Base-by-base conservation (phyloP, 208 protist species). In the Lotmaria passim region DNA sequence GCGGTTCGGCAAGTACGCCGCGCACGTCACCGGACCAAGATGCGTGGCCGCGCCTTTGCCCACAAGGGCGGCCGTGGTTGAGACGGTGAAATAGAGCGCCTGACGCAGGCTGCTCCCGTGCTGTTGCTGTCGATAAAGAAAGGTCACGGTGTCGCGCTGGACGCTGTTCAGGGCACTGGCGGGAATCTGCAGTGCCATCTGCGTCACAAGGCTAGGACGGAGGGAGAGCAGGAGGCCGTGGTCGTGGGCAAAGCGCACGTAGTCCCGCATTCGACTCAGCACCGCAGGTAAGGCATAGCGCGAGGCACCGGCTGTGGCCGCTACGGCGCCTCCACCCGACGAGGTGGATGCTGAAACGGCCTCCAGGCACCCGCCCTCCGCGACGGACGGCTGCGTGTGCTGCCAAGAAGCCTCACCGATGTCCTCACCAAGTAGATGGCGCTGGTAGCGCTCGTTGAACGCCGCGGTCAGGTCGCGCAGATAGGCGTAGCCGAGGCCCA, bases 241-340 rank as follows among this genome's bases (percentile, higher is more conserved):
- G n/a, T 79, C 55, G 30, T 83, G 80, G n/a, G 84, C 77, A 64
- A 93, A 93, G 63, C 87, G 90, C 44, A 93, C 79, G 72, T 89
- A 93, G 50, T 90, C 83, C 1, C 81, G 85, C 48, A 86, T 69
- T 21, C 86, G 83, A 11, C 52, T 48, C 19, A 90, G 53, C 48
- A 73, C 77, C 11, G 55, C 59, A 3, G 72, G 81, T 36, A 82
- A 53, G 33, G 51, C 46, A 15, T 50, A 51, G 43, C 39, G 33
- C 34, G 53, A 0, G 11, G 17, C 46, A 17, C 26, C 44, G 17
- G n/a, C 31, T 66, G 15, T 19, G 19, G 24, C 34, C 19, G 30
- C 38, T 53, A 63, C 31, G 48, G n/a, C 28, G n/a, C n/a, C n/a
- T n/a, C n/a, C n/a, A n/a, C n/a, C n/a, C n/a, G n/a, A n/a, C n/a